phyloP scores from a whole-genome alignment of 495 filamentous ascomycete genomes.

The Geopyxis carbonaria region DNA sequence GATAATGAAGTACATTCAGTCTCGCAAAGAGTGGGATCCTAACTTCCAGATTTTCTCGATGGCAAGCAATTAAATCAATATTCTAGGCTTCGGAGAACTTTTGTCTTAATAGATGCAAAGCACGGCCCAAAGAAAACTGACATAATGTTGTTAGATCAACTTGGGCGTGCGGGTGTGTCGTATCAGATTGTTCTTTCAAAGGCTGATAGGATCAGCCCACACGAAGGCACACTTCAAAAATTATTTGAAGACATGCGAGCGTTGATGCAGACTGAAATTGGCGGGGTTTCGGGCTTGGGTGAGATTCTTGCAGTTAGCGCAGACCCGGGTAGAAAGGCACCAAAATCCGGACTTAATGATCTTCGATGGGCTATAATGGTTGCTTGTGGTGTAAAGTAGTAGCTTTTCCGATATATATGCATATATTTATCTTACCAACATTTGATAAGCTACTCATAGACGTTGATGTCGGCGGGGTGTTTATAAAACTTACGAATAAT shows the following conservation, averaged over 20 bases:
- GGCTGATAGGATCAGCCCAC: constrained; percentile 40
- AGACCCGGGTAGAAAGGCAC: constrained; percentile 9
- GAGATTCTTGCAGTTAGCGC: constrained; percentile 36
- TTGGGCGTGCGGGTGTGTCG: constrained; percentile 44
- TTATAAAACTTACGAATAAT: too few relatives aligned
- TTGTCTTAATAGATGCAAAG: constrained; percentile 63
- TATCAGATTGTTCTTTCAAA: constrained; percentile 77
- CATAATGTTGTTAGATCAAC: constrained; percentile 41
- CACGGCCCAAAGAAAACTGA: constrained; percentile 70
- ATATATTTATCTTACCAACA: too few relatives aligned
- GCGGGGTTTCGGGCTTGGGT: constrained; percentile 27
- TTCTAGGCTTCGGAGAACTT: constrained; percentile 49
- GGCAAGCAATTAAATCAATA: background rate
- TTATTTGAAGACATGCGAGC: constrained; percentile 27
- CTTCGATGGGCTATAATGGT: constrained; percentile 23
- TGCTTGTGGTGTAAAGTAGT: constrained; percentile 16
- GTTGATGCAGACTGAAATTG: constrained; percentile 24
- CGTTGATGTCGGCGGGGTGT: too few relatives aligned
- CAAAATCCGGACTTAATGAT: constrained; percentile 20
- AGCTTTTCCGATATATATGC: too few relatives aligned
- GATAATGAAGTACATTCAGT: constrained; percentile 65
- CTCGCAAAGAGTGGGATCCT: constrained; percentile 44
- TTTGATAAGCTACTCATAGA: too few relatives aligned
- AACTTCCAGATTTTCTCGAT: background rate
- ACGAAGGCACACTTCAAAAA: constrained; percentile 24